Percentiles rank a stretch among this genome's conserved stretches.
Conservation (phyloP, 352 stramenopile genomes). For the Phytophthora sp. region DNA sequence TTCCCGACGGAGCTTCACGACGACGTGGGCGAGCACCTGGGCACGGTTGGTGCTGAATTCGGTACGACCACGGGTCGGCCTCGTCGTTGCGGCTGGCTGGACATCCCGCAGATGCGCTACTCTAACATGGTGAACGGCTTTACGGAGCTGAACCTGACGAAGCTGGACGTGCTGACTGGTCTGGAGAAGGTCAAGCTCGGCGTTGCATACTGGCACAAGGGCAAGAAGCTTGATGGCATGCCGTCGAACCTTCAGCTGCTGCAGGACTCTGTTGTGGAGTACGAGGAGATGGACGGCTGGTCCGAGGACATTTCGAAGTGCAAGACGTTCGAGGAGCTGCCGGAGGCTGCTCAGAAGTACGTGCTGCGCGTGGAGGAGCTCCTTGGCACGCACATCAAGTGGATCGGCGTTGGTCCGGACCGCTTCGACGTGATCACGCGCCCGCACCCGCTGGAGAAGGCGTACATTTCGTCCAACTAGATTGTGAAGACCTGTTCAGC, state of each 20-base stretch:
- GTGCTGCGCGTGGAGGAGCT: slow-evolving; percentile 97
- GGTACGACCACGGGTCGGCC: slow-evolving; percentile 98
- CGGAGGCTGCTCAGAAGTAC: slow-evolving; percentile 95
- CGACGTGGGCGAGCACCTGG: slow-evolving; percentile 91
- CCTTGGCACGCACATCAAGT: slow-evolving; percentile 96
- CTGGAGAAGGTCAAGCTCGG: slow-evolving; percentile 96
- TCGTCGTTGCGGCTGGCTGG: slow-evolving; percentile 98
- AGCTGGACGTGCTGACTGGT: slow-evolving; percentile 99
- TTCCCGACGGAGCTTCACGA: slow-evolving; percentile 98
- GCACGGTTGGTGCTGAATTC: slow-evolving; percentile 95
- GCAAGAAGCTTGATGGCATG: slow-evolving; percentile 94
- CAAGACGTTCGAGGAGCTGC: slow-evolving; percentile 97
- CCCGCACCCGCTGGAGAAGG: slow-evolving; percentile 76
- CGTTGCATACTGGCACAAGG: slow-evolving; percentile 95
- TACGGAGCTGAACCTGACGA: slow-evolving; percentile 98
- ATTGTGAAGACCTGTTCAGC: slow-evolving; percentile 6
- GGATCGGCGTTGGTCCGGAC: slow-evolving; percentile 98
- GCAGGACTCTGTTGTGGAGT: slow-evolving; percentile 95
- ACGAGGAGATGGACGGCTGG: slow-evolving; percentile 95
- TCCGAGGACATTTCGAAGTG: slow-evolving; percentile 96
- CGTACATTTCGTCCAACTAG: slow-evolving; percentile 39
- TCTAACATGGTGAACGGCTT: slow-evolving; percentile 95
- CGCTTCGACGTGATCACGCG: slow-evolving; percentile 95
- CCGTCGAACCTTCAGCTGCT: slow-evolving; percentile 94
- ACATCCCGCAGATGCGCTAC: slow-evolving; percentile 96